A percentile compares a stretch with the other conserved stretches of the same genome.
Conservation (phyloP, 2,329 filamentous ascomycete species). For the Dothideomycetidae sp. region DNA sequence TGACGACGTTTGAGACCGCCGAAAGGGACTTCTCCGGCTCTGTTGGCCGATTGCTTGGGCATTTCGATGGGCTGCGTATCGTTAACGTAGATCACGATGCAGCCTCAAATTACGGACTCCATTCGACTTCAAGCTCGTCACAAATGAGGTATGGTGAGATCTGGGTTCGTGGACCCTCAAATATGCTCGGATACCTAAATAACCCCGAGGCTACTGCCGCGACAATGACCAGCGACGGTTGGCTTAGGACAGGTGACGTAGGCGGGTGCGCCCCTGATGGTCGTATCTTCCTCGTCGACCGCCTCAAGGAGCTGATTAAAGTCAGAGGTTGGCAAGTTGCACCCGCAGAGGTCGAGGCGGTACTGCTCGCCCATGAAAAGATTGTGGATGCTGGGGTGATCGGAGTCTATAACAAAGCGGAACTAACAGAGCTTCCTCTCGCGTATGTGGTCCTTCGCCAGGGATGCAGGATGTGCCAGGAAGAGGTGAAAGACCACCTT, state of each 20-base stretch:
- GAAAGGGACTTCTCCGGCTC: constrained; percentile 31
- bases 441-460: constrained; percentile 13
- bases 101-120: constrained; percentile 11
- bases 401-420: constrained; percentile 14
- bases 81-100: constrained; percentile 20
- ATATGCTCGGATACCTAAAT: constrained; percentile 28
- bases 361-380: constrained; percentile 15
- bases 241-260: constrained; percentile 28
- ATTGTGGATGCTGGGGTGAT: constrained; percentile 20
- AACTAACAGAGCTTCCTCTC: constrained; percentile 14
- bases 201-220: constrained; percentile 18
- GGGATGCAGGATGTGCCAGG: constrained; percentile 10
- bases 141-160: constrained; percentile 25
- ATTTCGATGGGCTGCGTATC: constrained; percentile 21
- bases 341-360: constrained; percentile 21
- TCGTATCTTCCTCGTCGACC: constrained; percentile 22
- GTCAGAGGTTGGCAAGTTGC: constrained; percentile 23
- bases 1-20: constrained; percentile 27
- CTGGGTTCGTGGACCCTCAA: constrained; percentile 25
- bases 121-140: not conserved
- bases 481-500: constrained; percentile 20
- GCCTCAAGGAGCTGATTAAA: constrained; percentile 25
- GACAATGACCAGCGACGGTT: constrained; percentile 13
- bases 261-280: constrained; percentile 17
- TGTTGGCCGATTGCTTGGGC: constrained; percentile 32